Percentiles rank a stretch among this genome's conserved stretches.
Conservation (phyloP, 306 rosid species). For the Casuarina equisetifolia region DNA sequence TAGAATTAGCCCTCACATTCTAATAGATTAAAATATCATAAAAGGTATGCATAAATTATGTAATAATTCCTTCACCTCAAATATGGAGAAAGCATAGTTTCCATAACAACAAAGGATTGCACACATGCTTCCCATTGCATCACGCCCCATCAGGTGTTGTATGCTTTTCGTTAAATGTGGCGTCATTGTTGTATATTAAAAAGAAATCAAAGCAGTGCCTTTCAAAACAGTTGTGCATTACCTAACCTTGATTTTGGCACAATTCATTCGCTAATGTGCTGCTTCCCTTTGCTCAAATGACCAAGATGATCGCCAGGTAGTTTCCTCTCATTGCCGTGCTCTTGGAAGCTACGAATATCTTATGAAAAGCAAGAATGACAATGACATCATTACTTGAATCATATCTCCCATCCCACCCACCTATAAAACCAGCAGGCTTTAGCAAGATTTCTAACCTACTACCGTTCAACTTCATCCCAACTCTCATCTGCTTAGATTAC, state of each 20-base stretch:
- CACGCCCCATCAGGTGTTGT: constrained; percentile 22
- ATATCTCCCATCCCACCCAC: not conserved
- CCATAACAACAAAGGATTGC: no score
- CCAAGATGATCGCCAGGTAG: constrained; percentile 32
- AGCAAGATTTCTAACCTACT: constrained; percentile 6
- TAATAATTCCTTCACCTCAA: no score
- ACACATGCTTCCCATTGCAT: no score
- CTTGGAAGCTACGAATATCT: constrained; percentile 23
- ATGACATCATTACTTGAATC: no score
- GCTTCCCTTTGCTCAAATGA: constrained; percentile 5
- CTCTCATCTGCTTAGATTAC: not conserved
- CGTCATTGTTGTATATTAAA: constrained; percentile 19
- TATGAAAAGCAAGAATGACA: no score
- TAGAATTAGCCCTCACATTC: no score
- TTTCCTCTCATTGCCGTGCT: constrained; percentile 32
- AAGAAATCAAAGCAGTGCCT: constrained; percentile 13
- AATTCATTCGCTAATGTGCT: constrained; percentile 12
- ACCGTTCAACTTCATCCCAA: constrained; percentile 4
- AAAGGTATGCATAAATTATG: no score
- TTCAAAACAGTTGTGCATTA: constrained; percentile 35
- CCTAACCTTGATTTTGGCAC: constrained; percentile 47
- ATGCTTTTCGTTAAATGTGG: constrained; percentile 33
- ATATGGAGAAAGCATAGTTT: no score
- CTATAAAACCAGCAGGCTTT: constrained; percentile 51
- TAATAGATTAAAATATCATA: no score